Conservation (phyloP, 202 grass and related monocot species). For the Zizania palustris region DNA sequence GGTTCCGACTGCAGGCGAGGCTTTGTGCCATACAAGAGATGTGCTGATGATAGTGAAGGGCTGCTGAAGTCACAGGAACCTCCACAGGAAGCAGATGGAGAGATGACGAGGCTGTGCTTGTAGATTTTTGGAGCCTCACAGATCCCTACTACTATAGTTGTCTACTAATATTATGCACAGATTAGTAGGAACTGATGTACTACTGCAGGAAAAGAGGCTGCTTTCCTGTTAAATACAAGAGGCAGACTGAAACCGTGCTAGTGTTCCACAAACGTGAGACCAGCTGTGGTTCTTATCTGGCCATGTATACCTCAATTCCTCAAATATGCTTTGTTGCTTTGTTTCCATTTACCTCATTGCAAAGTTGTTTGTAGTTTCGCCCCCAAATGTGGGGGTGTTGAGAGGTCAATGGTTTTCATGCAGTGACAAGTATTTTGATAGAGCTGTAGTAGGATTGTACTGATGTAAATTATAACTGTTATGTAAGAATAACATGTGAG, state of each 20-base stretch:
- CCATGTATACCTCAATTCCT: slow-evolving; percentile 25
- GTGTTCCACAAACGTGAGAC: slow-evolving; percentile 33
- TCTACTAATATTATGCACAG: slow-evolving; percentile 16
- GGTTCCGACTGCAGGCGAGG: slow-evolving; percentile 34
- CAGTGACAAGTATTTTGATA: slow-evolving; percentile 10
- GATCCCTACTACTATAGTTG: background rate
- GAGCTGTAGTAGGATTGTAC: slow-evolving; percentile 25
- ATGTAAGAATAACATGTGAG: slow-evolving; percentile 22
- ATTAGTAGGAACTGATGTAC: slow-evolving; percentile 37
- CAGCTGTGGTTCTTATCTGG: background rate
- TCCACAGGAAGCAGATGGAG: slow-evolving; percentile 50
- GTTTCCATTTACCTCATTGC: slow-evolving; percentile 28
- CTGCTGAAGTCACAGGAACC: background rate
- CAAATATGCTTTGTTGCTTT: slow-evolving; percentile 5
- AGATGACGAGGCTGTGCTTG: slow-evolving; percentile 66
- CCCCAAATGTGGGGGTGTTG: background rate
- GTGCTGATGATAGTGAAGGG: slow-evolving; percentile 43
- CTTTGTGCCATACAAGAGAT: slow-evolving; percentile 75
- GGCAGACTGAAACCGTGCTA: slow-evolving; percentile 28
- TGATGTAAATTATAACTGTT: slow-evolving; percentile 43
- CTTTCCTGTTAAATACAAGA: slow-evolving; percentile 14
- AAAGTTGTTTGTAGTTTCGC: slow-evolving; percentile 31
- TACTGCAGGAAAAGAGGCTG: slow-evolving; percentile 2
- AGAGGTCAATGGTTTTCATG: slow-evolving; percentile 31
- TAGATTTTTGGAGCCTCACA: slow-evolving; percentile 22